Evolutionary conservation across 2,329 filamentous ascomycete genomes (phyloP), one percentile per base, ranked within the genome.

Genomic region (Diaporthe citriasiana): DNA sequence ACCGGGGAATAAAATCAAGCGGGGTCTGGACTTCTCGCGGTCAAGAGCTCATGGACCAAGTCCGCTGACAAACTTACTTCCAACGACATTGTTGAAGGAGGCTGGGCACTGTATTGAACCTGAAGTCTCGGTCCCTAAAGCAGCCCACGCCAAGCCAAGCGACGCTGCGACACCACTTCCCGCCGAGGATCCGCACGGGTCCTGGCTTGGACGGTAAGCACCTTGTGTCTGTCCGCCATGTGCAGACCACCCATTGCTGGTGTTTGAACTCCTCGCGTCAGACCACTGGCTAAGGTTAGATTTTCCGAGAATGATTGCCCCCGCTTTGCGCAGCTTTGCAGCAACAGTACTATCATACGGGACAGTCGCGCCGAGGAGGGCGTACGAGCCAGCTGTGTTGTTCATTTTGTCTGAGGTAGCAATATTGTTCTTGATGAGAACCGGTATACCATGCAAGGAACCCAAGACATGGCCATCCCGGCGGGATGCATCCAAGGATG

Each of bases 341-440:
- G 86, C 90, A 13, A 92, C 82, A 4, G 87, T 89, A n/a, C 89
- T 85, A 76, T 93, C 91, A 35, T 82, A 80, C 4, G 87, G 86
- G 0, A 89, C 85, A 72, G 85, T 68, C 17, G 90, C 87, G 2
- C 89, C 89, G 0, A 89, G 78, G 0, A 93, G 83, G 13, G 89
- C 85, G 76, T 85, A 90, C 0, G 90, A 92, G 8, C 91, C 91
- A 19, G 89, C 81, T 35, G 79, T 90, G 71, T 89, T 92, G 78
- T 90, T 88, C 88, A 91, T 90, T 76, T 85, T 79, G 78, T 92
- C 90, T 0, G 82, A 79, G 0, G 91, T 93, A 35, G 88, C 90
- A 74, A 92, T 91, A 79, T 91, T 92, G 81, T 92, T 89, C 82
- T 93, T 93, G 82, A 93, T 86, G 4, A 93, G 81, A 55, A 93